Conservation (phyloP, 768 basidiomycete species). For the Russula lepida region DNA sequence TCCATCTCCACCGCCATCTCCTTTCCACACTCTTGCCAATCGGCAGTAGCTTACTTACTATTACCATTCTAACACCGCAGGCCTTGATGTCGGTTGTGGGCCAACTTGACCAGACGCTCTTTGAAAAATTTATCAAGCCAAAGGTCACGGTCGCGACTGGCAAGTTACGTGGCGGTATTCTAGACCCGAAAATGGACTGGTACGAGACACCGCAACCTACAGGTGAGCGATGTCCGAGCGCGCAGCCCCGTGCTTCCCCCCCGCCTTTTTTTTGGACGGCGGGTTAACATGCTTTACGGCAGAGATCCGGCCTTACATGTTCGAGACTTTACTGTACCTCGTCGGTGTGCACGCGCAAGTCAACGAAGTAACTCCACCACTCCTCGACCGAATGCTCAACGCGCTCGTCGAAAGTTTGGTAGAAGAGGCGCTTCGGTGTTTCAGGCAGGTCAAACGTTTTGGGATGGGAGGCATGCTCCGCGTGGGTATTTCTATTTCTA, state of each 20-base stretch:
- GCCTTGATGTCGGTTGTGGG: conserved; percentile 68
- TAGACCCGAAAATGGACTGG: conserved; percentile 84
- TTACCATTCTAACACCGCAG: conserved; percentile 28
- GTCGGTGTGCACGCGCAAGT: conserved; percentile 92
- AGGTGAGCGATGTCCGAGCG: conserved; percentile 39
- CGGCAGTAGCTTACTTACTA: not conserved
- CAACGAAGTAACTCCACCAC: conserved; percentile 64
- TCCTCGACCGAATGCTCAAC: conserved; percentile 76
- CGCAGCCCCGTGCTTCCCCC: not conserved
- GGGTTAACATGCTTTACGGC: conserved; percentile 17
- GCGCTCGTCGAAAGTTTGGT: conserved; percentile 78
- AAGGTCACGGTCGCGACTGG: conserved; percentile 60
- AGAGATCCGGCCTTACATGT: conserved; percentile 96
- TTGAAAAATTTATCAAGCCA: conserved; percentile 79
- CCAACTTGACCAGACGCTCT: conserved; percentile 82
- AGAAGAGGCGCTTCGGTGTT: conserved; percentile 73
- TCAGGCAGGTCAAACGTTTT: conserved; percentile 83
- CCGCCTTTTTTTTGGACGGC: not conserved
- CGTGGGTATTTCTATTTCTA: conserved; percentile 39
- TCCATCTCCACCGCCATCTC: not conserved
- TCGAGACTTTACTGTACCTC: conserved; percentile 76
- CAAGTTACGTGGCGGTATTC: conserved; percentile 71
- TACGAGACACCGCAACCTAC: conserved; percentile 87
- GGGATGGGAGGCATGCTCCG: conserved; percentile 99
- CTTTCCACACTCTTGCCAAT: conserved; percentile 1